Base-by-base conservation (phyloP, 192 early-diverging fungal species). In the Irineochytrium annulatum region DNA sequence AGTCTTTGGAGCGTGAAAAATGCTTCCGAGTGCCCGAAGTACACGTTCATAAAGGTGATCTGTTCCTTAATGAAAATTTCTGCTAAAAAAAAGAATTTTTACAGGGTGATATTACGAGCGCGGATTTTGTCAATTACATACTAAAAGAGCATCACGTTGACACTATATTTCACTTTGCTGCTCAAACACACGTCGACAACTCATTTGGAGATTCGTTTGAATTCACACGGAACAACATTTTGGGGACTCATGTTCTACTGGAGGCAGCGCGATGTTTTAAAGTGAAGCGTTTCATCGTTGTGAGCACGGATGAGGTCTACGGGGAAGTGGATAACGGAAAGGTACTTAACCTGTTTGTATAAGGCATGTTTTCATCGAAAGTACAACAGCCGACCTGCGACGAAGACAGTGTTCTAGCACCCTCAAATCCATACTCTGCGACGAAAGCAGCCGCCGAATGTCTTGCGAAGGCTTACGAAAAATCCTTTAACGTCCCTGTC, bases 401-500 rank as follows among this genome's bases (percentile, higher is more conserved):
- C 31, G 90, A 91, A 60, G 80, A 83, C 37, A 68, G 77, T 0
- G 68, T 84, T 11, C 71, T 89, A 2, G 77, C 81, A 11, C 88
- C 90, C 2, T 82, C 85, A 48, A 91, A 90, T 44, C 90, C 90
- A 0, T 91, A 91, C 60, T 82, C 88, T 2, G 90, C 90, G 1
- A 88, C 90, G n/a, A 91, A 91, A 67, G 90, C 88, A 16, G 90
- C 90, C 2, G 90, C 90, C 5, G 90, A 91, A 66, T 83, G 77
- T 52, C 70, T 91, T 24, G 88, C 86, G 3, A 78, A 77, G 43
- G 83, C 90, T 0, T 91, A 91, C 62, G 66, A 83, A 59, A 89
- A 85, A 62, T 89, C 87, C 1, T 91, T 90, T 61, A 77, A 82
- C 0, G 51, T 90, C 6, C 90, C 90, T 24, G 80, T 84, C 5